A percentile compares a stretch with the other conserved stretches of the same genome.
Conservation (phyloP, 1,284 basidiomycete species). For the Sphagnurus paluster region DNA sequence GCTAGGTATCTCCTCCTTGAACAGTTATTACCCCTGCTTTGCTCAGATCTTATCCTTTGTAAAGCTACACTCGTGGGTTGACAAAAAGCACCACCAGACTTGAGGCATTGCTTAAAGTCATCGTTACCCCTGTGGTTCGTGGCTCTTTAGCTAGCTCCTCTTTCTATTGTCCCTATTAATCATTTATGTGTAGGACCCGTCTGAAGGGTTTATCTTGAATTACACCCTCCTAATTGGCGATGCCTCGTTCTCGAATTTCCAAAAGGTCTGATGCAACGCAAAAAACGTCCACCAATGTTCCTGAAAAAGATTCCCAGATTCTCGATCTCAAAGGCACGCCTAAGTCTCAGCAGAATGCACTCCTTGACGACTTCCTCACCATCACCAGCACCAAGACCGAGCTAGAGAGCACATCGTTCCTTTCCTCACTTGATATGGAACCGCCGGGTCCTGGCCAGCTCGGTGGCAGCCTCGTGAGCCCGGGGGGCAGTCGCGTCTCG, state of each 20-base stretch:
- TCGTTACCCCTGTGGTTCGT: constrained; percentile 85
- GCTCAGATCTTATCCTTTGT: background rate
- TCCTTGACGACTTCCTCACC: constrained; percentile 89
- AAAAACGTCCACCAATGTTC: background rate
- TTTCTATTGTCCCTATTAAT: background rate
- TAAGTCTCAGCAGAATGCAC: constrained; percentile 81
- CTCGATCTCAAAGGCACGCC: constrained; percentile 94
- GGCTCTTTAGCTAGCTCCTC: background rate
- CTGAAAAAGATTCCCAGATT: constrained; percentile 54
- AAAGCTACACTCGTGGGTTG: constrained; percentile 79
- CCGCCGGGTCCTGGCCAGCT: constrained; percentile 49
- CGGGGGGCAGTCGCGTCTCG: constrained; percentile 56
- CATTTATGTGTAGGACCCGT: constrained; percentile 62
- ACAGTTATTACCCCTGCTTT: background rate
- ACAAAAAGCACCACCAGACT: constrained; percentile 79
- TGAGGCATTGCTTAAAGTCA: constrained; percentile 91
- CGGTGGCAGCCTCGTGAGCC: constrained; percentile 53
- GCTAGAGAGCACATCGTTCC: constrained; percentile 85
- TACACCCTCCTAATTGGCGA: constrained; percentile 93
- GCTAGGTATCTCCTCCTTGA: constrained; percentile 45
- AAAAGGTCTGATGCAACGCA: constrained; percentile 69
- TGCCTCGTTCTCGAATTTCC: constrained; percentile 93
- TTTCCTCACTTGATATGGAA: constrained; percentile 94
- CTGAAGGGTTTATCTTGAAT: constrained; percentile 91
- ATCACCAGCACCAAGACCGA: constrained; percentile 89